A percentile compares a stretch with the other conserved stretches of the same genome.
Conservation (phyloP, 805 yeast species). For the Lipomyces yamadae region DNA sequence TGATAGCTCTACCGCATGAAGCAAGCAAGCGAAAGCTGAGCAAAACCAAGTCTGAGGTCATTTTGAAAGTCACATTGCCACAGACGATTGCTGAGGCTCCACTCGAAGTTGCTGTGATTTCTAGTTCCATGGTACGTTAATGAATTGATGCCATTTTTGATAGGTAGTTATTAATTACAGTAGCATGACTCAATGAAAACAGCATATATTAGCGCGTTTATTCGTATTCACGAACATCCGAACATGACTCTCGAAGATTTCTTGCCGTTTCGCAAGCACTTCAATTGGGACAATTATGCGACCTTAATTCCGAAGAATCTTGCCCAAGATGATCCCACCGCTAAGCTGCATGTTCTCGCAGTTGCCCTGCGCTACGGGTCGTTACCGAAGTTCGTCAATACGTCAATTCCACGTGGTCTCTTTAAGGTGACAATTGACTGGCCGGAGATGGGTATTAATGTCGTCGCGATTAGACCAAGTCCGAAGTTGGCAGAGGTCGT, state of each 20-base stretch:
- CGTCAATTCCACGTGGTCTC: background rate
- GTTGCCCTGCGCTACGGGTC: slow-evolving; percentile 28
- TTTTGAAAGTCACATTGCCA: background rate
- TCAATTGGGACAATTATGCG: slow-evolving; percentile 14
- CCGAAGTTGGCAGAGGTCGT: slow-evolving; percentile 20
- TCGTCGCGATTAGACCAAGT: slow-evolving; percentile 4
- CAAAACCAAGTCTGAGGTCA: background rate
- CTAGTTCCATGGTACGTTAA: background rate
- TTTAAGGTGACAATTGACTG: slow-evolving; percentile 18
- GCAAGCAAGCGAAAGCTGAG: background rate
- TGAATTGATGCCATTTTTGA: background rate
- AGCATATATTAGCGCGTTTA: background rate
- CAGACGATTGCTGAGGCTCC: background rate
- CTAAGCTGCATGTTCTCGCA: slow-evolving; percentile 27
- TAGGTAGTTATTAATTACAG: background rate
- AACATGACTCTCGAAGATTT: slow-evolving; percentile 18
- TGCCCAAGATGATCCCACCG: slow-evolving; percentile 7
- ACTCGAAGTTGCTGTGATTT: background rate
- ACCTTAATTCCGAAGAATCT: background rate
- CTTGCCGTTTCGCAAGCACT: slow-evolving; percentile 10
- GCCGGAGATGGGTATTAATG: slow-evolving; percentile 19
- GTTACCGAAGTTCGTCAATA: slow-evolving; percentile 19
- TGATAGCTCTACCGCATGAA: slow-evolving; percentile 1
- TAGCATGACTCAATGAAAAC: background rate
- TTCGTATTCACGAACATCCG: background rate